These are phyloP conservation scores for Dryas octopetala DNA, from an alignment of 306 rosid genomes.

Conservation along the genomic window DNA sequence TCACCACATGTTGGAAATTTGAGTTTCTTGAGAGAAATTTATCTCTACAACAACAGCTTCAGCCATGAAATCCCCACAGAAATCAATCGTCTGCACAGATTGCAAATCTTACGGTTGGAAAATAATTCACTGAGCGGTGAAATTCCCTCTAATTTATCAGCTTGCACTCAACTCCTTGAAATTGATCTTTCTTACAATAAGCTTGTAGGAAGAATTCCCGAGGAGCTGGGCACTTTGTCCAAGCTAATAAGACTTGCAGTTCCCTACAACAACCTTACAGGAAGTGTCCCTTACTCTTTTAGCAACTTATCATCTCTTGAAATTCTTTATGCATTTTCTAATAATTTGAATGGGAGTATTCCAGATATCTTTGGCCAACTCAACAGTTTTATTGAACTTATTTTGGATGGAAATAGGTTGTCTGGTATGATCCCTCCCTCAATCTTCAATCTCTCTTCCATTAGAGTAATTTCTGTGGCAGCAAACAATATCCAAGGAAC, in stretches of 20 bases:
- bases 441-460: conserved; percentile 5
- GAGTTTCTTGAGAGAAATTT: neutral
- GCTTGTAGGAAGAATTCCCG: neutral
- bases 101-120: neutral
- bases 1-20: neutral
- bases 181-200: no score
- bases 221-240: neutral
- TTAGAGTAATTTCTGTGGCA: neutral
- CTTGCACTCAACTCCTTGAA: no score
- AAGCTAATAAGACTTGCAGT: neutral
- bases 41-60: neutral
- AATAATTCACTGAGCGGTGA: no score
- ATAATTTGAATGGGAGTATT: neutral
- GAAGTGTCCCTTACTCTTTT: neutral
- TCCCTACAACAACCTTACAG: neutral
- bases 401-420: neutral
- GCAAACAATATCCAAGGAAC: neutral
- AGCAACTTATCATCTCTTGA: neutral
- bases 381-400: neutral
- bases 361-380: neutral
- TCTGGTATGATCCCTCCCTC: conserved; percentile 1
- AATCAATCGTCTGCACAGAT: neutral
- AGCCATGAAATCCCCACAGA: neutral
- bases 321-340: neutral
- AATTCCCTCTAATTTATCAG: no score